Evolutionary conservation across 2,329 filamentous ascomycete species (phyloP), one percentile per base, ranked within the genome.

Genomic region (Ophiostoma pallidulum): DNA sequence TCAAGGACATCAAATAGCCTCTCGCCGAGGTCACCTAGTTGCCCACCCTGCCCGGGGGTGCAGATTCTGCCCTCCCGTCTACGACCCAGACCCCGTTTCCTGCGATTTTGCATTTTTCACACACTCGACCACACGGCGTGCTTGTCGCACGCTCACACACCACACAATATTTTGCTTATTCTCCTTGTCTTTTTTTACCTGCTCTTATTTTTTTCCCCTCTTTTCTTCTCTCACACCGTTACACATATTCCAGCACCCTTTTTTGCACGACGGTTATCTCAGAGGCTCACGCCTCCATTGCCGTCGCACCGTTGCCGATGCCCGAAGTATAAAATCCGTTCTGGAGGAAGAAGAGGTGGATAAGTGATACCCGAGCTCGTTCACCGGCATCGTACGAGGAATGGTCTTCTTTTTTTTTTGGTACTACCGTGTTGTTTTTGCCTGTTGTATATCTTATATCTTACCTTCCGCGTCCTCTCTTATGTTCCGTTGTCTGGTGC

Each of bases 1-100:
- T 80, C 61, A 78, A 77, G 58, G 68, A 73, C 53, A 79, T 80
- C 60, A 76, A 42, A 31, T 35, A 38, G 13, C 37, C 37, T 14
- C 19, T 4, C 12, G 16, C 4, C 26, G 31, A 28, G n/a, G n/a
- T n/a, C n/a, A n/a, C n/a, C n/a, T n/a, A n/a, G n/a, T n/a, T n/a
- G n/a, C n/a, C n/a, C n/a, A n/a, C n/a, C n/a, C n/a, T n/a, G n/a
- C n/a, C n/a, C n/a, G n/a, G n/a, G n/a, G n/a, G n/a, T n/a, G n/a
- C n/a, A n/a, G n/a, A n/a, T n/a, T n/a, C n/a, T n/a, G n/a, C n/a
- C n/a, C n/a, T n/a, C n/a, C n/a, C n/a, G n/a, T n/a, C n/a, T n/a
- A n/a, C n/a, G n/a, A n/a, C n/a, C n/a, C n/a, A n/a, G n/a, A n/a
- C n/a, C n/a, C n/a, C n/a, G n/a, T n/a, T n/a, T n/a, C n/a, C n/a